Evolutionary conservation across 2,329 filamentous ascomycete genomes (phyloP).

Genomic region (Venturia asperata): DNA sequence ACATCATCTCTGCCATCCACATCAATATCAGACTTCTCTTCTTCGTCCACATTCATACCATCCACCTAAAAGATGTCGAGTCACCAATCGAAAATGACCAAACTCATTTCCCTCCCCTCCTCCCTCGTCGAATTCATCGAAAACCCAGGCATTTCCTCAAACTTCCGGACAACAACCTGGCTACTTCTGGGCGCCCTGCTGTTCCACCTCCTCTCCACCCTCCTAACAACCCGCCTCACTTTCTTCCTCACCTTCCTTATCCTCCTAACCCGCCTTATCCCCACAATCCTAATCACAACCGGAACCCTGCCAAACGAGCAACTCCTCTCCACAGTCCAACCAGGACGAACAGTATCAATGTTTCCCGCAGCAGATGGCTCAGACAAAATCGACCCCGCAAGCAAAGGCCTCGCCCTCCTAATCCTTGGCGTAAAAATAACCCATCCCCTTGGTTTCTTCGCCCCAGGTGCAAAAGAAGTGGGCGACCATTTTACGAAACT

Average conservation of each 20-base stretch:
- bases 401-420: conserved; percentile 9
- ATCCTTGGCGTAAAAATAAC: conserved; percentile 17
- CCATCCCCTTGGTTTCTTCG: conserved; percentile 42
- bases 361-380: conserved; percentile 13
- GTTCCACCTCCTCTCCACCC: background rate
- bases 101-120: background rate
- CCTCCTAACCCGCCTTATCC: conserved; percentile 9
- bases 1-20: background rate
- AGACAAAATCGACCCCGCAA: background rate
- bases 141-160: conserved; percentile 1
- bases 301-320: conserved; percentile 7
- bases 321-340: background rate
- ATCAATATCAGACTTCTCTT: background rate
- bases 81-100: background rate
- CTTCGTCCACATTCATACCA: background rate
- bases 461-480: conserved; percentile 39
- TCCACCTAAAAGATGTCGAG: too few relatives aligned
- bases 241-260: conserved; percentile 5
- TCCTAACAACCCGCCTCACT: conserved; percentile 12
- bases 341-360: background rate
- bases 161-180: conserved; percentile 19
- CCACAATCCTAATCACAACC: conserved; percentile 17
- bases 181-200: conserved; percentile 11
- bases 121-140: conserved; percentile 7
- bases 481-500: conserved; percentile 36